phyloP scores from a whole-genome alignment of 2,329 filamentous ascomycete genomes.

The Fusarium bactridioides region DNA sequence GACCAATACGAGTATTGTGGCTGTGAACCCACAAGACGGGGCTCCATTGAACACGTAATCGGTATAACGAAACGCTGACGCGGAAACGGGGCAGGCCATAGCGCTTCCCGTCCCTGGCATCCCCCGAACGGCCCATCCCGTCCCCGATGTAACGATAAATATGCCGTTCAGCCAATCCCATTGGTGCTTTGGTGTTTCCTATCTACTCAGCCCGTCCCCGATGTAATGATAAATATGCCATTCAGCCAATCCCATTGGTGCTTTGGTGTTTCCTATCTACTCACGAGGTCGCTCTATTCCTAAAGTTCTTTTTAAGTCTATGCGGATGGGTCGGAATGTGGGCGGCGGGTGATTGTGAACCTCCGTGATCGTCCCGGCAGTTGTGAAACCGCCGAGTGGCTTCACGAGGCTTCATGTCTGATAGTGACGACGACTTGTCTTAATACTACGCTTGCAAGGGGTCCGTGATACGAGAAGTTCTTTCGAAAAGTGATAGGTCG shows the following conservation, averaged over 20 bases:
- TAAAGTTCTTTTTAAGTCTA: neutral
- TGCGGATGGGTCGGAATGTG: neutral
- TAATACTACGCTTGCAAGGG: neutral
- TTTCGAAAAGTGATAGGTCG: neutral
- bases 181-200: neutral
- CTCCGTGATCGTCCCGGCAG: neutral
- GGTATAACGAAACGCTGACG: neutral
- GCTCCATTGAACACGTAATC: neutral
- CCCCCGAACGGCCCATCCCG: neutral
- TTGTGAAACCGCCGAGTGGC: too few species aligned
- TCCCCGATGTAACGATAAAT: neutral
- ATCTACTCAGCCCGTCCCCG: neutral
- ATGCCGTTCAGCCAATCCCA: neutral
- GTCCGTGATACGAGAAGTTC: neutral
- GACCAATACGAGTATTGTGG: too few species aligned
- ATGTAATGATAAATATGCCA: neutral
- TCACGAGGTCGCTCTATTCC: neutral
- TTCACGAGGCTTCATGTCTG: neutral
- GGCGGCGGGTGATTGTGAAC: neutral
- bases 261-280: neutral
- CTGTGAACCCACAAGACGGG: neutral
- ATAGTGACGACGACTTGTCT: neutral
- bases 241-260: neutral
- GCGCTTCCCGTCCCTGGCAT: neutral
- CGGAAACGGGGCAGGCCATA: neutral